Conservation (phyloP, 1,284 basidiomycete species). For the Heliocybe sulcata region DNA sequence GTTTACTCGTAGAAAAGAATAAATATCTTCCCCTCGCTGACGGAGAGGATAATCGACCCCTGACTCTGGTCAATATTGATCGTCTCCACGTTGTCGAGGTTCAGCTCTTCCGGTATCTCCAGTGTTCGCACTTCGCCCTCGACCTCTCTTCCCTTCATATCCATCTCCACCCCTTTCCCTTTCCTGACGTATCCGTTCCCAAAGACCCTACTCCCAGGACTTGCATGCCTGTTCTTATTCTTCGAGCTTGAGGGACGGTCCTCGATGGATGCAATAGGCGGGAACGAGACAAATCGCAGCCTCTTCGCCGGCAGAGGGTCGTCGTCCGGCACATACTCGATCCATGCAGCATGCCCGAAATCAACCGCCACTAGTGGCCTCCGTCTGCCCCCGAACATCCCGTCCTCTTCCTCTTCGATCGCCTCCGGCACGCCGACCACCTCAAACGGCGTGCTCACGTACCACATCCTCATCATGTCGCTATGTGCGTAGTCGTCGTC, state of each 20-base stretch:
- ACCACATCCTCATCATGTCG: conserved; percentile 57
- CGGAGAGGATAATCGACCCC: conserved; percentile 63
- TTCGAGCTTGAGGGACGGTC: too few species aligned
- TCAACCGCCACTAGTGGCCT: conserved; percentile 69
- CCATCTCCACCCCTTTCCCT: not conserved
- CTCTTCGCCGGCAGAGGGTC: conserved; percentile 30
- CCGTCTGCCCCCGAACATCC: conserved; percentile 38
- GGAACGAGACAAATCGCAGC: conserved; percentile 64
- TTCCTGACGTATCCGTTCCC: not conserved
- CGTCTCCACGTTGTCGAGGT: conserved; percentile 59
- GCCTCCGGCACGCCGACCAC: conserved; percentile 57
- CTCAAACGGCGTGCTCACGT: conserved; percentile 62
- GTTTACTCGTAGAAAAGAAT: conserved; percentile 59
- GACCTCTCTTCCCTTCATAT: conserved; percentile 14
- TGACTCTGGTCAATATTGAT: conserved; percentile 73
- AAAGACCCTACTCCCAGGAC: too few species aligned
- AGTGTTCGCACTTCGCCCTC: conserved; percentile 51
- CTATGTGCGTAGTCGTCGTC: conserved; percentile 3
- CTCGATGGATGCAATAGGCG: conserved; percentile 32
- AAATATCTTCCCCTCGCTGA: conserved; percentile 62
- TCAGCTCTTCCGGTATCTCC: conserved; percentile 54
- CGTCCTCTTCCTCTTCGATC: conserved; percentile 25
- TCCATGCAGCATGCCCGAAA: conserved; percentile 72
- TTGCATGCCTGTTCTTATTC: too few species aligned
- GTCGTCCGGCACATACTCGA: conserved; percentile 39